A percentile compares a stretch with the other conserved stretches of the same genome.
Evolutionary conservation across 805 yeast genomes (phyloP).

Genomic region (Ogataea dorogensis): DNA sequence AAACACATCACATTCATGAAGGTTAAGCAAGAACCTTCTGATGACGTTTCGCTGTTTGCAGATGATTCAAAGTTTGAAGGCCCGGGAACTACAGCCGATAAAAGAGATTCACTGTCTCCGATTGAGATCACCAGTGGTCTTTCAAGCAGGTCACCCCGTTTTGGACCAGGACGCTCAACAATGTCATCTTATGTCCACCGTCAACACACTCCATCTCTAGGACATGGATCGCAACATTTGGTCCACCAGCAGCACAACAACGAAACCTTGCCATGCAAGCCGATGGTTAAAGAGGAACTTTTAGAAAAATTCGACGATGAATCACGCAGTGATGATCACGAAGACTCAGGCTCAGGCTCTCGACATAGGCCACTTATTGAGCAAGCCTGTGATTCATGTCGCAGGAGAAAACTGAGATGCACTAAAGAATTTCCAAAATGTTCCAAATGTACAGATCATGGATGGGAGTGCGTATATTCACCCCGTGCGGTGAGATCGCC

Average conservation of each 20-base stretch:
- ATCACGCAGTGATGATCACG: not conserved
- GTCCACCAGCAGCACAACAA: constrained; percentile 17
- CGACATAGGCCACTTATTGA: constrained; percentile 34
- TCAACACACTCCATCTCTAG: constrained; percentile 21
- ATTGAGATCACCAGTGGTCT: not conserved
- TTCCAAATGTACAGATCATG: constrained; percentile 66
- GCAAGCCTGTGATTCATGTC: constrained; percentile 80
- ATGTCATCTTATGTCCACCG: constrained; percentile 24
- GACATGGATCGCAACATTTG: constrained; percentile 24
- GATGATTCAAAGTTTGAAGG: not conserved
- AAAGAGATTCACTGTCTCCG: not conserved
- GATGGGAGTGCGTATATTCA: constrained; percentile 74
- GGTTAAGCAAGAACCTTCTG: constrained; percentile 3
- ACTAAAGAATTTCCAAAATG: constrained; percentile 78
- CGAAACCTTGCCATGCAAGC: constrained; percentile 15
- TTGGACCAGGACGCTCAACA: constrained; percentile 4
- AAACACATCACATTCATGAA: not conserved
- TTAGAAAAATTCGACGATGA: constrained; percentile 3
- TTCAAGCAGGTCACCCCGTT: not conserved
- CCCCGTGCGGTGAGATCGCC: constrained; percentile 81
- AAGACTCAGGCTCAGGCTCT: not conserved
- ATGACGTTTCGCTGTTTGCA: constrained; percentile 1
- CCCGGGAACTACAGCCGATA: not conserved
- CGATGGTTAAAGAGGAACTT: constrained; percentile 5
- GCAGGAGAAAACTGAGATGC: constrained; percentile 76